phyloP scores from a whole-genome alignment of 202 grass and related monocot genomes.

The Carex arenaria region DNA sequence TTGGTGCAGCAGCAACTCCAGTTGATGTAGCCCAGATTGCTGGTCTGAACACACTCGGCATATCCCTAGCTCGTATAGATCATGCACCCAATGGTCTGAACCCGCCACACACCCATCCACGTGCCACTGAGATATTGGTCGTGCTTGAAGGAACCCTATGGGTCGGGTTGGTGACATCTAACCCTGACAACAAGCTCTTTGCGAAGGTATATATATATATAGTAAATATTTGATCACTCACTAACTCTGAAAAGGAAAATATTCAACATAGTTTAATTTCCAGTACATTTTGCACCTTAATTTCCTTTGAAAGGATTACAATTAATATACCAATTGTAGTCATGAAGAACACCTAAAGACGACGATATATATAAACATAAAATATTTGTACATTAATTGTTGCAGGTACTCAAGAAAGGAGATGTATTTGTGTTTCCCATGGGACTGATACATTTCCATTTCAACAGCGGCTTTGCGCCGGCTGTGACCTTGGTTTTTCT shows the following conservation, averaged over 20 bases:
- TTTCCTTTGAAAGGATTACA: neutral
- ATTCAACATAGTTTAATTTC: too few species aligned
- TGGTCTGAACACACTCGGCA: conserved; percentile 74
- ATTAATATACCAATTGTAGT: neutral
- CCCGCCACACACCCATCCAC: conserved; percentile 79
- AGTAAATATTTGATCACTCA: too few species aligned
- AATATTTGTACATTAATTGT: neutral
- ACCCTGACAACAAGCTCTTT: conserved; percentile 47
- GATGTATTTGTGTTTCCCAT: conserved; percentile 59
- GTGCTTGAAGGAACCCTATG: conserved; percentile 47
- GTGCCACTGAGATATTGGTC: conserved; percentile 47
- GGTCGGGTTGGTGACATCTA: conserved; percentile 64
- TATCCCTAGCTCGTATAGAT: conserved; percentile 61
- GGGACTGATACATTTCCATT: conserved; percentile 86
- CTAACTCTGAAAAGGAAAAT: too few species aligned
- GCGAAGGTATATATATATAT: conserved; percentile 28
- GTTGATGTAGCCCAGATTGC: conserved; percentile 26
- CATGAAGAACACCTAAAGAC: neutral
- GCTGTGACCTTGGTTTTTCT: conserved; percentile 50
- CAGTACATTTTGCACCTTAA: neutral
- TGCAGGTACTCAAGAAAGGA: conserved; percentile 21
- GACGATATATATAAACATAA: neutral
- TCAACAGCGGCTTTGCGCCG: conserved; percentile 33
- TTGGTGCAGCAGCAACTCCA: conserved; percentile 28
- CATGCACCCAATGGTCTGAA: conserved; percentile 55